phyloP scores from a whole-genome alignment of 768 basidiomycete genomes.

The Auriscalpium orientale region DNA sequence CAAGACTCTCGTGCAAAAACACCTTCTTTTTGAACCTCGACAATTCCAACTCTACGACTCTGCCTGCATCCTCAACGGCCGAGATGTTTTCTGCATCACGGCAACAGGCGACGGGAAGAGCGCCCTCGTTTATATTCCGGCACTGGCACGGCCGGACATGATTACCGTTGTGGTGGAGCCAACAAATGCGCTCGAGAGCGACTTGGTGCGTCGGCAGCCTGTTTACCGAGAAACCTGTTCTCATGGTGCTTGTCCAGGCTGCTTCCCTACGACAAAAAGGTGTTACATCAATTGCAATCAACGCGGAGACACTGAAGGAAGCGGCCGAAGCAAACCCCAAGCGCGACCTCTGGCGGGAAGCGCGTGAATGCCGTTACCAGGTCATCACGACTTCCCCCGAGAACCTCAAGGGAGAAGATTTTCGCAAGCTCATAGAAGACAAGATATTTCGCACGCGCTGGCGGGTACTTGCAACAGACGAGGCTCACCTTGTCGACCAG shows the following conservation, averaged over 20 bases:
- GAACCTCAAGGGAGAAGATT: background rate
- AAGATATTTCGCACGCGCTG: background rate
- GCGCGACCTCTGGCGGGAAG: background rate
- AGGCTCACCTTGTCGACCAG: background rate
- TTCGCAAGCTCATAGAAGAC: background rate
- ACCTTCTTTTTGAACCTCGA: background rate
- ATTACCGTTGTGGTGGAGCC: conserved; percentile 1
- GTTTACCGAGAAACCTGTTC: too few species aligned
- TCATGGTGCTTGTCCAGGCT: background rate
- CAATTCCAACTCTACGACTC: background rate
- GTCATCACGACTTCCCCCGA: background rate
- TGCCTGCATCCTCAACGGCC: background rate
- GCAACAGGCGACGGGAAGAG: conserved; percentile 6
- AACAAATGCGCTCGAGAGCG: conserved; percentile 3
- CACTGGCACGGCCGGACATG: background rate
- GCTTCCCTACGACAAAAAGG: background rate
- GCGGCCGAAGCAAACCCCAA: background rate
- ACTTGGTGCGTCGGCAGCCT: background rate
- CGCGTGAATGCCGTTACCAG: background rate
- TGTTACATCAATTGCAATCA: background rate
- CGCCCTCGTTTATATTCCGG: conserved; percentile 1
- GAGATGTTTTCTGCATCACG: background rate
- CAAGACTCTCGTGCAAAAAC: background rate
- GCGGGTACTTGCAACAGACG: background rate
- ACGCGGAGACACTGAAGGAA: background rate